Percentiles rank a stretch among this genome's conserved stretches.
These are phyloP conservation scores for Podospora didyma DNA, from an alignment of 495 filamentous ascomycete genomes.

Conservation along the genomic window DNA sequence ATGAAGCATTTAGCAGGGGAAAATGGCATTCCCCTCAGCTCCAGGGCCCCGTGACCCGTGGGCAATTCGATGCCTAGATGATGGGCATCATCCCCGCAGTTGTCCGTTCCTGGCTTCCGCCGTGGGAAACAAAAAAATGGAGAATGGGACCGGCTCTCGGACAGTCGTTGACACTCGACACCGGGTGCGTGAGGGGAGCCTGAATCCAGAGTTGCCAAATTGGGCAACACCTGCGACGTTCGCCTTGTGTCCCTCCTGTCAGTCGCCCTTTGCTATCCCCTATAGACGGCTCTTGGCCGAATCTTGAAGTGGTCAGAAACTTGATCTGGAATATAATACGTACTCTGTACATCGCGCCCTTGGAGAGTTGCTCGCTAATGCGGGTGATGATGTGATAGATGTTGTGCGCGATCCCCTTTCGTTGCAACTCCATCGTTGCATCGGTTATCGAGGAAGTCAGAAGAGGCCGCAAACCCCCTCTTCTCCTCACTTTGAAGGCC, in stretches of 20 bases:
- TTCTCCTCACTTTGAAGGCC: background rate
- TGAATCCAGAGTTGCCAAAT: background rate
- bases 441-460: slow-evolving; percentile 5
- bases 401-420: slow-evolving; percentile 11
- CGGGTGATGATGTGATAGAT: slow-evolving; percentile 9
- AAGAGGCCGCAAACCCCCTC: background rate
- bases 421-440: slow-evolving; percentile 17
- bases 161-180: background rate
- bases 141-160: slow-evolving; percentile 9
- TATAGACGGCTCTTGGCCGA: background rate
- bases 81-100: background rate
- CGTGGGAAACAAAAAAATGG: slow-evolving; percentile 18
- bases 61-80: background rate
- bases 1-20: background rate
- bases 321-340: no score
- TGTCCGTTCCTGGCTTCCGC: background rate
- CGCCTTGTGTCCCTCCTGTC: background rate
- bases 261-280: background rate
- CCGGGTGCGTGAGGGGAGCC: background rate
- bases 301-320: background rate
- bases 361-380: no score
- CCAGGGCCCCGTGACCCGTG: background rate
- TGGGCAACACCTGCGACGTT: background rate
- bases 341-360: no score
- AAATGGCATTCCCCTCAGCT: background rate